phyloP scores from a whole-genome alignment of 1,284 basidiomycete genomes.

The Heliocybe sulcata region DNA sequence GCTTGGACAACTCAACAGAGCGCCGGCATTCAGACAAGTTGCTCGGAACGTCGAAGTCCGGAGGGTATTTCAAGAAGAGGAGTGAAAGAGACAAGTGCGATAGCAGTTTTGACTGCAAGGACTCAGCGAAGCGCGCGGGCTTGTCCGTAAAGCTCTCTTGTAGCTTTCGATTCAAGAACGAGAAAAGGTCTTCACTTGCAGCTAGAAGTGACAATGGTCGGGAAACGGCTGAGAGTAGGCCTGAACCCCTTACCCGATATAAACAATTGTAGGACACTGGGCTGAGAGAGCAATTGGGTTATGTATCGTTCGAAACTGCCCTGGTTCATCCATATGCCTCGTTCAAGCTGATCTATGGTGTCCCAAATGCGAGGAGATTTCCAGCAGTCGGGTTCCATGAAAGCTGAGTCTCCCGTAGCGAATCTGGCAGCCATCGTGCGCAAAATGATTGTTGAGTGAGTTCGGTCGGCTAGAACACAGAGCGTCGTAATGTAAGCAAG shows the following conservation, averaged over 20 bases:
- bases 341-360: neutral
- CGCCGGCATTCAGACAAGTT: conserved; percentile 5
- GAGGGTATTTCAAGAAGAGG: conserved; percentile 7
- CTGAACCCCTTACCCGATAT: neutral
- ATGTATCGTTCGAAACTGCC: neutral
- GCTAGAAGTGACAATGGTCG: neutral
- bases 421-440: neutral
- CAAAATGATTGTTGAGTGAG: neutral
- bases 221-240: neutral
- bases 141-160: neutral
- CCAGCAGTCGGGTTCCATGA: neutral
- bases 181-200: neutral
- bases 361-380: neutral
- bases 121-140: neutral
- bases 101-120: conserved; percentile 27
- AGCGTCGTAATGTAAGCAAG: too few species aligned
- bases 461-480: neutral
- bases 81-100: conserved; percentile 8
- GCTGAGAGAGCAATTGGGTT: neutral
- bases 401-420: neutral
- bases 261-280: neutral
- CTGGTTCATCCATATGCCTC: neutral
- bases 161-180: neutral
- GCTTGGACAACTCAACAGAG: conserved; percentile 7
- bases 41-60: conserved; percentile 3